Percentiles rank a stretch among this genome's conserved stretches.
Evolutionary conservation across 2,329 filamentous ascomycete genomes (phyloP).

Genomic region (Scleromitrula shiraiana): DNA sequence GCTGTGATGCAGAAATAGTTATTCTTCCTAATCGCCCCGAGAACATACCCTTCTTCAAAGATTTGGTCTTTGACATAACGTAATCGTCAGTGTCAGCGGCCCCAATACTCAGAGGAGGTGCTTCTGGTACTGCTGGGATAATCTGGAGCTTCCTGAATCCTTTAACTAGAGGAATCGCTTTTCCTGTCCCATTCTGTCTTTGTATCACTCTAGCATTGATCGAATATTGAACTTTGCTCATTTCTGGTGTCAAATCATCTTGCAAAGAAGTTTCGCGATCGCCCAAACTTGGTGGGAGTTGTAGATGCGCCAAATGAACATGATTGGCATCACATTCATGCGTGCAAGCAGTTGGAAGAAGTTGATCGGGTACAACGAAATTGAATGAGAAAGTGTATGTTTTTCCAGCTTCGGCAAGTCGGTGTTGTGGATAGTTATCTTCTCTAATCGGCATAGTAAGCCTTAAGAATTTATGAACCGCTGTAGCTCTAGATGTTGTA

Average conservation of each 20-base stretch:
- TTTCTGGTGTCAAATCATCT: conserved; percentile 28
- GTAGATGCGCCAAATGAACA: conserved; percentile 27
- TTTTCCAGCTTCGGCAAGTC: conserved; percentile 25
- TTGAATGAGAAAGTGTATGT: conserved; percentile 28
- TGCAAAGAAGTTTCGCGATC: conserved; percentile 14
- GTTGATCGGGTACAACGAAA: conserved; percentile 28
- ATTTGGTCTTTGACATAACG: conserved; percentile 23
- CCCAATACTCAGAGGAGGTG: conserved; percentile 25
- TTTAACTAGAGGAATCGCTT: conserved; percentile 20
- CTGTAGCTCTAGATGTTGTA: conserved; percentile 19
- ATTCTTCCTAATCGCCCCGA: conserved; percentile 29
- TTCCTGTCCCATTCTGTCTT: conserved; percentile 17
- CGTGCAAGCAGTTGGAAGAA: conserved; percentile 26
- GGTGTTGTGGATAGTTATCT: conserved; percentile 23
- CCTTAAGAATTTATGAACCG: conserved; percentile 28
- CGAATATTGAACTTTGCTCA: conserved; percentile 25
- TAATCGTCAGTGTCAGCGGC: conserved; percentile 19
- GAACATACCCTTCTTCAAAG: conserved; percentile 28
- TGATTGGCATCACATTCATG: conserved; percentile 20
- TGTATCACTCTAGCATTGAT: conserved; percentile 24
- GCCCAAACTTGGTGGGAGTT: conserved; percentile 28
- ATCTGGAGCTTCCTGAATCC: conserved; percentile 22
- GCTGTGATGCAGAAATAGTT: conserved; percentile 26
- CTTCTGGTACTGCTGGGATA: conserved; percentile 23
- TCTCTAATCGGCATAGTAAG: conserved; percentile 28